A percentile compares a stretch with the other conserved stretches of the same genome.
Conservation (phyloP, 768 basidiomycete genomes). For the Coprinopsis cinerea region DNA sequence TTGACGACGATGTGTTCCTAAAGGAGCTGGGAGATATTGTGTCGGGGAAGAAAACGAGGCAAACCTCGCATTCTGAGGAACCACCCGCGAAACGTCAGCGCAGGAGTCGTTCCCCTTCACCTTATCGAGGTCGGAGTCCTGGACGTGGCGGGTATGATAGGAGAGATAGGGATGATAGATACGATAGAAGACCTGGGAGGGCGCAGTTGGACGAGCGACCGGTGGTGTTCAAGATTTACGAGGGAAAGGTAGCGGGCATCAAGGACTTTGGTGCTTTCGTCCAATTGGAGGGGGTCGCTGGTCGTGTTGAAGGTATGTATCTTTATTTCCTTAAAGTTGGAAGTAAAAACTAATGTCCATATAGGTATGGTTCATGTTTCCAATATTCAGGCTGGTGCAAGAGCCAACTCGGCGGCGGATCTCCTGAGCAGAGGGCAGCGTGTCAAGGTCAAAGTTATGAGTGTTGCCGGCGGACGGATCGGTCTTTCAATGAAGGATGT, state of each 20-base stretch:
- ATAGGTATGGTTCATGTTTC: constrained; percentile 98
- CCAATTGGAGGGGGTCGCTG: constrained; percentile 77
- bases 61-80: constrained; percentile 34
- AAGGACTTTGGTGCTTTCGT: constrained; percentile 98
- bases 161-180: constrained; percentile 28
- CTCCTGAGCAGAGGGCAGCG: constrained; percentile 76
- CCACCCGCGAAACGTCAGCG: constrained; percentile 59
- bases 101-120: constrained; percentile 54
- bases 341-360: constrained; percentile 11
- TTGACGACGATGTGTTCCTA: constrained; percentile 75
- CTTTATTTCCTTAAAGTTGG: neutral
- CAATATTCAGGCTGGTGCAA: constrained; percentile 77
- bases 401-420: constrained; percentile 84
- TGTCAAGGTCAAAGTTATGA: constrained; percentile 97
- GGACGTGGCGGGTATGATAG: constrained; percentile 27
- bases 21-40: constrained; percentile 90
- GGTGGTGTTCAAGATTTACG: constrained; percentile 91
- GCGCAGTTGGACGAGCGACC: constrained; percentile 70
- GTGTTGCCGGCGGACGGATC: constrained; percentile 73
- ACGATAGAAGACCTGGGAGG: constrained; percentile 32
- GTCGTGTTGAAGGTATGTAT: constrained; percentile 82
- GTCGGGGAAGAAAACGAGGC: constrained; percentile 43
- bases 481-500: constrained; percentile 98
- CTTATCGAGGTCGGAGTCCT: constrained; percentile 48
- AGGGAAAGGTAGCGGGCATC: constrained; percentile 75